Base-by-base conservation (phyloP, 345 rosid genomes). In the Aquilaria sinensis region DNA sequence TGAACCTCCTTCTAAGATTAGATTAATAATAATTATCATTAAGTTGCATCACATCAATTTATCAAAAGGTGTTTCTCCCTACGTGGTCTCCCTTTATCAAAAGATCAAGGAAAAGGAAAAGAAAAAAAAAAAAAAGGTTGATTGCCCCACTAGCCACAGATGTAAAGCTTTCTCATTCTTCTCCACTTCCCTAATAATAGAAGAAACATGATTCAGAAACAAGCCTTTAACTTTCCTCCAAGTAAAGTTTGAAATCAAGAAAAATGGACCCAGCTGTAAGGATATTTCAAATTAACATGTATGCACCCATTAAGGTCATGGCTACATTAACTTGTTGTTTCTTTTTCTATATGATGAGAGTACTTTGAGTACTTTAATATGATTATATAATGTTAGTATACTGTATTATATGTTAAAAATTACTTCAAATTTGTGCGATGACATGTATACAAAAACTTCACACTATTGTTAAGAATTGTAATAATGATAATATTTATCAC, bases 111-210 rank as follows among this genome's bases (percentile, higher is more conserved):
- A 58, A 71, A 16, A 16, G 23, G 23, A 16, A 16, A 16, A 16
- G 23, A 16, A 16, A 16, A 16, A 16, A 16, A 16, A 75, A 73
- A 77, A 75, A 58, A 37, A 37, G 8, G 43, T 37, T 37, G 68
- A 23, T 32, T 65, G 55, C 66, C 63, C 68, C 72, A 70, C 72
- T 64, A 51, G 54, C 57, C 51, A 67, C 15, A 50, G 47, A 50
- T 54, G 46, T 47, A 47, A 4, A 64, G 45, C 41, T 9, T 53
- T 54, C 15, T 15, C 12, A 62, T 75, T 56, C 53, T 59, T 32
- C 62, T 54, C 60, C 70, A 53, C 58, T 65, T 67, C 72, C 65
- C 68, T 76, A 78, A 76, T 75, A 65, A 75, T 80, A 61, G 68
- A 72, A 74, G 56, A 72, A 65, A 69, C 68, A 72, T 73, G 48